These are phyloP conservation scores for Boletus rufocinnamomeus DNA, from an alignment of 768 basidiomycete genomes.

Conservation along the genomic window DNA sequence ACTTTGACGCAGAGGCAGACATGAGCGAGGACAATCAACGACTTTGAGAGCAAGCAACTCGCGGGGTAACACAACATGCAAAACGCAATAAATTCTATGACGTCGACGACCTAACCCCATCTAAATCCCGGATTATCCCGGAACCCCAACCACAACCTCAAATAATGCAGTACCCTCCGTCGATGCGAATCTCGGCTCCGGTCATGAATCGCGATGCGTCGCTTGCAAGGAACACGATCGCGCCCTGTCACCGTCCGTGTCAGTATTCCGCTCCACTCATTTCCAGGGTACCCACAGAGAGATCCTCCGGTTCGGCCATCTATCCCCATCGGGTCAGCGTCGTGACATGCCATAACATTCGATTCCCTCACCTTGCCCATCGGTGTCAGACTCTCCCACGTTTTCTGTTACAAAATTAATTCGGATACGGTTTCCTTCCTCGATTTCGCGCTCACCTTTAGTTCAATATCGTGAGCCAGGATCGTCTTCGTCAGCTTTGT, in stretches of 20 bases:
- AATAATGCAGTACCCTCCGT: slow-evolving; percentile 84
- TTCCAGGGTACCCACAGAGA: slow-evolving; percentile 55
- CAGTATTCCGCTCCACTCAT: background rate
- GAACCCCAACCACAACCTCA: slow-evolving; percentile 29
- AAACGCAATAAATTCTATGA: slow-evolving; percentile 19
- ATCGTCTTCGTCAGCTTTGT: slow-evolving; percentile 88
- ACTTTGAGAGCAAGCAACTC: background rate
- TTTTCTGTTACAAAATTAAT: slow-evolving; percentile 49
- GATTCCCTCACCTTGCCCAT: slow-evolving; percentile 66
- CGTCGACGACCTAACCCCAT: slow-evolving; percentile 24
- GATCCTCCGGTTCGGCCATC: slow-evolving; percentile 93
- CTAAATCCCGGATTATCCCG: slow-evolving; percentile 15
- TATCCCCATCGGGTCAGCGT: slow-evolving; percentile 36
- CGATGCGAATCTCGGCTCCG: slow-evolving; percentile 80
- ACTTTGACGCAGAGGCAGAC: slow-evolving; percentile 19
- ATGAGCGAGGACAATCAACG: slow-evolving; percentile 11
- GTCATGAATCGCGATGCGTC: slow-evolving; percentile 92
- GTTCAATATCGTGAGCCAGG: slow-evolving; percentile 68
- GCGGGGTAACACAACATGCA: background rate
- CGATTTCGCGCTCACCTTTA: slow-evolving; percentile 55
- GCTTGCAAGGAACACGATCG: slow-evolving; percentile 86
- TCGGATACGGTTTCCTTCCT: background rate
- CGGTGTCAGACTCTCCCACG: slow-evolving; percentile 83
- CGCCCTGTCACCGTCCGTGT: slow-evolving; percentile 52
- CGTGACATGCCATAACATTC: too few relatives aligned